Evolutionary conservation across 257 asterid genomes (phyloP), one percentile per base, ranked within the genome.

Genomic region (Lycium ferocissimum): DNA sequence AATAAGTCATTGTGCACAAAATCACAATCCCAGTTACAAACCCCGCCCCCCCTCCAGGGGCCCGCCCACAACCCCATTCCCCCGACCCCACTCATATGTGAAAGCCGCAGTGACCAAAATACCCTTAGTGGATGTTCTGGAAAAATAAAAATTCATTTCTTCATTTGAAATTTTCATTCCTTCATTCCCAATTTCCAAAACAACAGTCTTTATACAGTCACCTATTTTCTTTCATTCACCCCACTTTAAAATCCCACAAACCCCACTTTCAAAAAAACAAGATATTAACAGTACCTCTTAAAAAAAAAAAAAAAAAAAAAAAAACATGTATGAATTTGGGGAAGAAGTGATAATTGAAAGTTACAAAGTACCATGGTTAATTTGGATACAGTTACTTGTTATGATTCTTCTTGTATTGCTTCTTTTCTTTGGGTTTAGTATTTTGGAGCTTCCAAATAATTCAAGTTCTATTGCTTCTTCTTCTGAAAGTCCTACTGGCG

Each of bases 381-480:
- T 94, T 37, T 94, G 97, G 98, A 92, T 94, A 86, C 98, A 95
- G 82, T 91, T 94, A 57, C 51, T 94, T 6, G 87, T 94, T 3
- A 91, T 83, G 89, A 58, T 93, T 88, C 94, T 95, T 71, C 92
- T 95, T 37, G 17, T 95, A 17, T 37, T 90, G 75, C 86, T 92
- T 71, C 90, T 95, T n/a, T 86, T 91, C 61, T 91, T 76, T 75
- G 98, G 95, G 18, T 87, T 94, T 86, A 75, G 90, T 63, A 35
- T 87, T 45, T 90, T 80, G 51, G 97, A 90, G 72, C 83, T 83
- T 66, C 54, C 91, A 58, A 12, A 73, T 76, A 45, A 90, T 49
- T 12, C 89, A 85, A 5, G 69, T 62, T 9, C 88, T 71, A 56
- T 85, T 80, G 79, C 88, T 62, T 59, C 92, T 89, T 47, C 92